Evolutionary conservation across 768 basidiomycete genomes (phyloP).

Genomic region (Serendipita indica): DNA sequence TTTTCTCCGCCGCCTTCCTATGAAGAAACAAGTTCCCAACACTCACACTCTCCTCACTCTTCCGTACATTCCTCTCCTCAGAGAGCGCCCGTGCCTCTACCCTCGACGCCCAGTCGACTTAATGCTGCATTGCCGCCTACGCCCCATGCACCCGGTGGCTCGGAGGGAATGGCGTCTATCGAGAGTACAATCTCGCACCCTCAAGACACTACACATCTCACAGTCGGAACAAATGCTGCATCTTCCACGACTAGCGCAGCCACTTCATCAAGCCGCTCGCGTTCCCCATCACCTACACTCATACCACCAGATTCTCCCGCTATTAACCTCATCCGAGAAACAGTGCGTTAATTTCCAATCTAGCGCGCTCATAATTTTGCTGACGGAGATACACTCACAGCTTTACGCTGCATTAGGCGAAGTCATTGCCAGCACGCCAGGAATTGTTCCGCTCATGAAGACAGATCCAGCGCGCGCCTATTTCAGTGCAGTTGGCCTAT

Average conservation of each 20-base stretch:
- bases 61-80: conserved; percentile 18
- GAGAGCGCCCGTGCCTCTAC: conserved; percentile 3
- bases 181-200: conserved; percentile 13
- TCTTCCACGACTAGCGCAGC: conserved; percentile 19
- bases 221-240: neutral
- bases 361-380: neutral
- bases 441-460: conserved; percentile 41
- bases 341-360: conserved; percentile 18
- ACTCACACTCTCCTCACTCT: conserved; percentile 11
- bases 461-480: conserved; percentile 58
- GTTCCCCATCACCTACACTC: conserved; percentile 18
- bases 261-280: conserved; percentile 21
- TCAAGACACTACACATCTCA: conserved; percentile 14
- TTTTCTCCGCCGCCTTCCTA: conserved; percentile 64
- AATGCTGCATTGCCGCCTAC: conserved; percentile 19
- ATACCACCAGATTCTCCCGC: conserved; percentile 33
- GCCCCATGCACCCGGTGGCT: conserved; percentile 8
- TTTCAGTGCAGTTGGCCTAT: conserved; percentile 59
- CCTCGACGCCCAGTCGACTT: conserved; percentile 14
- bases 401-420: conserved; percentile 71
- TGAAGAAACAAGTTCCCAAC: conserved; percentile 20
- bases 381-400: neutral
- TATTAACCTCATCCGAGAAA: conserved; percentile 71
- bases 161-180: neutral
- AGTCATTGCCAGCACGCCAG: conserved; percentile 39